Evolutionary conservation across 1,284 basidiomycete genomes (phyloP).

Genomic region (Puccinia hordei): DNA sequence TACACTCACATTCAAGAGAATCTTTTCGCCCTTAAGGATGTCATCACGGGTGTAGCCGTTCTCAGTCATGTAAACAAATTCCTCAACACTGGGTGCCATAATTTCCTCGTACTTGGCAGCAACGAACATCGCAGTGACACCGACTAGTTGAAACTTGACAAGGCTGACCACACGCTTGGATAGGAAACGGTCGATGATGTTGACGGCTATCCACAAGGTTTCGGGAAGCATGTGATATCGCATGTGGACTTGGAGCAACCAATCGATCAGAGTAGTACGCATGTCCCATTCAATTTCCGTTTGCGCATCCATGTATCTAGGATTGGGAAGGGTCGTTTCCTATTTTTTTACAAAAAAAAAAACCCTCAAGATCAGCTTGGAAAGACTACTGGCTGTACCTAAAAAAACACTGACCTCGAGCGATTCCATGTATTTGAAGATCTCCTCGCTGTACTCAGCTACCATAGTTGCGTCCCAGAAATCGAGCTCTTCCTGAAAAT

Average conservation of each 20-base stretch:
- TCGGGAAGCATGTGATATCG: constrained; percentile 70
- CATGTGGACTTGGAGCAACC: constrained; percentile 68
- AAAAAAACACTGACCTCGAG: constrained; percentile 70
- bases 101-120: constrained; percentile 68
- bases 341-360: constrained; percentile 60
- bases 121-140: constrained; percentile 69
- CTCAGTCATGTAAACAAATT: constrained; percentile 97
- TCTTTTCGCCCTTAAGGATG: constrained; percentile 95
- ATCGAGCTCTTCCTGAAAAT: constrained; percentile 68
- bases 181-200: constrained; percentile 69
- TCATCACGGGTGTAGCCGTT: constrained; percentile 90
- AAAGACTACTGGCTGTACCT: background rate
- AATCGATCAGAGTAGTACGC: constrained; percentile 59
- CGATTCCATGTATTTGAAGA: constrained; percentile 92
- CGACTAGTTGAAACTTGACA: constrained; percentile 69
- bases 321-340: constrained; percentile 85
- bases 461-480: constrained; percentile 94
- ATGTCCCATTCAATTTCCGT: constrained; percentile 85
- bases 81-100: constrained; percentile 69
- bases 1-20: constrained; percentile 71
- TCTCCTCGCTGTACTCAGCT: constrained; percentile 95
- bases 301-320: constrained; percentile 92
- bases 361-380: background rate
- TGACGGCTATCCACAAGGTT: constrained; percentile 71
- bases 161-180: constrained; percentile 67